A percentile compares a stretch with the other conserved stretches of the same genome.
Conservation (phyloP, 2,329 filamentous ascomycete genomes). For the Aspergillus ruber region DNA sequence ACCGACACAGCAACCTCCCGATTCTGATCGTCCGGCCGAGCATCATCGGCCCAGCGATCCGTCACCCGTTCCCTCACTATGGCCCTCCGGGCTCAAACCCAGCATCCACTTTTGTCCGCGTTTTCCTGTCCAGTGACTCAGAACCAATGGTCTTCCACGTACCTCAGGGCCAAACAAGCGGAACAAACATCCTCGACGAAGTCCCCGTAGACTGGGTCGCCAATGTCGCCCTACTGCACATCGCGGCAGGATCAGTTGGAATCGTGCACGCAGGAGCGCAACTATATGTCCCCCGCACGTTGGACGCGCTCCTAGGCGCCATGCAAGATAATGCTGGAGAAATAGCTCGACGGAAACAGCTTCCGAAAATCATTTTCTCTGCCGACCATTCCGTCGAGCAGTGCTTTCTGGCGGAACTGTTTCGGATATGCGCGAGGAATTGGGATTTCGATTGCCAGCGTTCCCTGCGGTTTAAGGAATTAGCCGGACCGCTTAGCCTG, state of each 20-base stretch:
- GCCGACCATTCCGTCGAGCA: neutral
- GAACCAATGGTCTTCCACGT: neutral
- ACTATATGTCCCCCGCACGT: neutral
- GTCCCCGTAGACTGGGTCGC: conserved; percentile 14
- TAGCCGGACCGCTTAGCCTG: neutral
- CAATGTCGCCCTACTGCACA: conserved; percentile 10
- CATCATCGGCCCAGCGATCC: conserved; percentile 12
- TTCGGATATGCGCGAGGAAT: neutral
- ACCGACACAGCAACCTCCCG: neutral
- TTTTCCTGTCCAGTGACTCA: conserved; percentile 2
- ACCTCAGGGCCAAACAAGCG: neutral
- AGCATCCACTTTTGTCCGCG: conserved; percentile 5
- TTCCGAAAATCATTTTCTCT: neutral
- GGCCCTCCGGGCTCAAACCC: conserved; percentile 12
- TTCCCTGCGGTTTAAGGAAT: neutral
- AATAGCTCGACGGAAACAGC: neutral
- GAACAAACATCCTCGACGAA: conserved; percentile 8
- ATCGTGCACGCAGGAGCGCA: conserved; percentile 10
- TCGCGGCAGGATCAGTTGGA: conserved; percentile 6
- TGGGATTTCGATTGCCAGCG: neutral
- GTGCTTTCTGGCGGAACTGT: neutral
- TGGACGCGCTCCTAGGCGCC: neutral
- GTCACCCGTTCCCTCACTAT: conserved; percentile 11
- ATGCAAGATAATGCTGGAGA: neutral
- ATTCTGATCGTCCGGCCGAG: conserved; percentile 12